Evolutionary conservation across 352 stramenopile genomes (phyloP), one percentile per base, ranked within the genome.

Genomic region (Phytophthora cactorum): DNA sequence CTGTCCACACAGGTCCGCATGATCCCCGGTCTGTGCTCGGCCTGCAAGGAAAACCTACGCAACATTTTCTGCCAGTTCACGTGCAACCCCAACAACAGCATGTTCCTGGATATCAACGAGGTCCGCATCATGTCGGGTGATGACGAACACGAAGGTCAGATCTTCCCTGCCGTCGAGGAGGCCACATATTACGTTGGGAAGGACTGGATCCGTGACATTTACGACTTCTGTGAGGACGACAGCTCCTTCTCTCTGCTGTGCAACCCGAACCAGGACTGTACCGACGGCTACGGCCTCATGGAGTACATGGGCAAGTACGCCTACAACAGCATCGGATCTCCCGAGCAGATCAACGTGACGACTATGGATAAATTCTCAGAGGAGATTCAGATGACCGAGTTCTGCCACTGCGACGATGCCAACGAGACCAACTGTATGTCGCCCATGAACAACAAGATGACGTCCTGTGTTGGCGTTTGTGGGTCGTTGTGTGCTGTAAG

Each of bases 31-130:
- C 62, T 82, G 31, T 90, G 82, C 54, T 80, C 79, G 15, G 62
- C 79, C 8, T 89, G 80, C 52, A 89, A 90, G 64, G 68, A 86
- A 39, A 86, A 89, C 41, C 70, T 90, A 58, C 82, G 80, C 60
- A 88, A 90, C 64, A 74, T 89, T 25, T 88, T 82, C 59, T 90
- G 82, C 39, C 76, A 86, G 52, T 82, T 88, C 54, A 81, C 82
- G 25, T 90, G 82, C 64, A 86, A 74, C 57, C 82, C 82, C 14
- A 88, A 83, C 70, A 88, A 90, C 68, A 83, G 76, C 7, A 68
- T 87, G 49, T 89, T 90, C 61, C 52, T 89, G 11, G 77, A 86
- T 36, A 53, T 87, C 11, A 74, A 78, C 22, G 75, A 89, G 64
- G 68, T 90, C 1, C 79, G 77, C 28, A 78, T 90, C 34, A 66